A percentile compares a stretch with the other conserved stretches of the same genome.
Conservation (phyloP, 164 flowering plant genomes). For the Macadamia tetraphylla region DNA sequence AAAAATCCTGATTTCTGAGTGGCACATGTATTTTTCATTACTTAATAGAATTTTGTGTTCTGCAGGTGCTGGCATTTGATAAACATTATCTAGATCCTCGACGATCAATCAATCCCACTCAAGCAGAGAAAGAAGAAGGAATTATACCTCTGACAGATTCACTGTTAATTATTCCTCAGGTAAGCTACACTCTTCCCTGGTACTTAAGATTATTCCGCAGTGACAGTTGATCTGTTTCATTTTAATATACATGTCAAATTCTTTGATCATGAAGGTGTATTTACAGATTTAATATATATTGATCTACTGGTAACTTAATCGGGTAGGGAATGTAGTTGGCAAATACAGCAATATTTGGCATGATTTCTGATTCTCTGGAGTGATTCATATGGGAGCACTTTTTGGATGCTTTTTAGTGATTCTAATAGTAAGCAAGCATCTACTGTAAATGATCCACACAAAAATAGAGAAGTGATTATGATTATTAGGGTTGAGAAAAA, state of each 20-base stretch:
- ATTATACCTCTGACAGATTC: slow-evolving; percentile 86
- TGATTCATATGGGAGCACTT: too few relatives aligned
- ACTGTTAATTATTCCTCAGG: slow-evolving; percentile 93
- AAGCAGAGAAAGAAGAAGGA: slow-evolving; percentile 90
- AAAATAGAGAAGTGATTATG: too few relatives aligned
- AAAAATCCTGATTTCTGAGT: background rate
- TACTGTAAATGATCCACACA: too few relatives aligned
- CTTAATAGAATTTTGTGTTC: background rate
- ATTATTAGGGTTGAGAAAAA: too few relatives aligned
- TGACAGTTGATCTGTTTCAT: background rate
- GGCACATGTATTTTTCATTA: background rate
- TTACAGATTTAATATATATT: background rate
- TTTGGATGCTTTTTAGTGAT: too few relatives aligned
- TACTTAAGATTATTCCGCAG: background rate
- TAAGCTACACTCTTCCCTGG: slow-evolving; percentile 20
- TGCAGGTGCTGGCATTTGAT: slow-evolving; percentile 89
- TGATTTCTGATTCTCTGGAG: too few relatives aligned
- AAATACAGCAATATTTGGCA: too few relatives aligned
- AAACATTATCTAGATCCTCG: slow-evolving; percentile 93
- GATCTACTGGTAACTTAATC: background rate
- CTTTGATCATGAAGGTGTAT: background rate
- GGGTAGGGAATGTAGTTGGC: too few relatives aligned
- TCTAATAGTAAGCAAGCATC: too few relatives aligned
- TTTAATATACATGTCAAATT: background rate
- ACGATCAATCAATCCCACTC: slow-evolving; percentile 70